These are phyloP conservation scores for Coemansia sp. DNA, from an alignment of 192 early-diverging fungal species.

Conservation along the genomic window DNA sequence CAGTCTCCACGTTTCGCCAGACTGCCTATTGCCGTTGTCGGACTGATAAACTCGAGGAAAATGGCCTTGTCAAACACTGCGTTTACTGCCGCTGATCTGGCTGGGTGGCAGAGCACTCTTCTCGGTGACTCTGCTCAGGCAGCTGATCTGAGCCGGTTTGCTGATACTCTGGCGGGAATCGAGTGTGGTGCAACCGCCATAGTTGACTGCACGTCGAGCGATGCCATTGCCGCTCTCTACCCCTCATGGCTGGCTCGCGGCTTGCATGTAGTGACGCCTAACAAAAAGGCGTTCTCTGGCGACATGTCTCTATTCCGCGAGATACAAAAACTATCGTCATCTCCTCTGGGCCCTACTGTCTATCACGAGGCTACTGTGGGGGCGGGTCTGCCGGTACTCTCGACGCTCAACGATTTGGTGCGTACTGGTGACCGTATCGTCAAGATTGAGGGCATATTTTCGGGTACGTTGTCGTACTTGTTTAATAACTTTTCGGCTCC, in stretches of 20 bases:
- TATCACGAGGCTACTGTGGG: slow-evolving; percentile 97
- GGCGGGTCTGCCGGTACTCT: slow-evolving; percentile 93
- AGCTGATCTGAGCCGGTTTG: slow-evolving; percentile 59
- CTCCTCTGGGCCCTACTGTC: slow-evolving; percentile 61
- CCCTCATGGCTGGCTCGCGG: slow-evolving; percentile 79
- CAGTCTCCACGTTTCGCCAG: slow-evolving; percentile 46
- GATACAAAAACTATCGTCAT: slow-evolving; percentile 63
- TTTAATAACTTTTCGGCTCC: slow-evolving; percentile 95
- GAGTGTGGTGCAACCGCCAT: slow-evolving; percentile 64
- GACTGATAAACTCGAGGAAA: slow-evolving; percentile 74
- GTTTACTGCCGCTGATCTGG: slow-evolving; percentile 51
- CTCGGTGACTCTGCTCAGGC: slow-evolving; percentile 38
- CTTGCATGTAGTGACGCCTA: slow-evolving; percentile 91
- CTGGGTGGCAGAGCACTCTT: slow-evolving; percentile 56
- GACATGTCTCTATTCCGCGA: slow-evolving; percentile 67
- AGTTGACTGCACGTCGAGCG: slow-evolving; percentile 90
- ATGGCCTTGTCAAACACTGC: slow-evolving; percentile 61
- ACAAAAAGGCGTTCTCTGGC: slow-evolving; percentile 96
- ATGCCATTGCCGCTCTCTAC: slow-evolving; percentile 76
- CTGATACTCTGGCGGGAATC: slow-evolving; percentile 57
- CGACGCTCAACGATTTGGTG: slow-evolving; percentile 86
- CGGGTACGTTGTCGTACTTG: slow-evolving; percentile 95
- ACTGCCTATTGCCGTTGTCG: slow-evolving; percentile 69
- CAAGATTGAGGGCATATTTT: slow-evolving; percentile 96
- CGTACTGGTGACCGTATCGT: slow-evolving; percentile 89